These are phyloP conservation scores for Pedinophyceae sp. DNA, from an alignment of 139 green algal genomes.

Conservation along the genomic window DNA sequence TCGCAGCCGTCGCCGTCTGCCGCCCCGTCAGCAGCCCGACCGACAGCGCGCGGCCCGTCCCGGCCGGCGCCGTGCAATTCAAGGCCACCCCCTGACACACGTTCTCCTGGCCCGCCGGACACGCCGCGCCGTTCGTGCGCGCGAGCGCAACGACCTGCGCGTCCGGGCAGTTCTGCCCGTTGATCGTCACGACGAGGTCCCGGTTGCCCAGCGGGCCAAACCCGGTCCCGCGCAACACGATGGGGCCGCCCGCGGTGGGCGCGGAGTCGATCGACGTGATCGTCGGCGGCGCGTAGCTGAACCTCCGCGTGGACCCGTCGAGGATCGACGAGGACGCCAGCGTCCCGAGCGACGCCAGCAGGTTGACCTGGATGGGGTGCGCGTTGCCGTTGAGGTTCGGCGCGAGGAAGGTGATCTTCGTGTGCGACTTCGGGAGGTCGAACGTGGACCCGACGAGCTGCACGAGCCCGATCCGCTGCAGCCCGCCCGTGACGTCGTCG, in stretches of 20 bases:
- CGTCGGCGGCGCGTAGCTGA: constrained; percentile 2
- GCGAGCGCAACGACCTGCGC: not conserved
- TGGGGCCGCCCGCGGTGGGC: constrained; percentile 9
- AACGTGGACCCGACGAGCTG: too few relatives aligned
- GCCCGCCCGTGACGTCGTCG: too few relatives aligned
- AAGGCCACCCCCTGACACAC: too few relatives aligned
- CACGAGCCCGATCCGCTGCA: too few relatives aligned
- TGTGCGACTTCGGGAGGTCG: not conserved
- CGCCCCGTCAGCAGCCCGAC: too few relatives aligned
- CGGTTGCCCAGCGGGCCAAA: constrained; percentile 9
- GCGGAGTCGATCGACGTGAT: constrained; percentile 1
- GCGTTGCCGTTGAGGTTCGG: not conserved
- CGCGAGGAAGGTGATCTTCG: not conserved
- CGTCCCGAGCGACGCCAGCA: not conserved
- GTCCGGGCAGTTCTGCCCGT: not conserved
- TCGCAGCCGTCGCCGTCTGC: not conserved
- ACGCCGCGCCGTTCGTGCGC: too few relatives aligned
- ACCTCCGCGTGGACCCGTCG: not conserved
- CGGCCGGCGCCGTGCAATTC: too few relatives aligned
- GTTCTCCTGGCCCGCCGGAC: too few relatives aligned
- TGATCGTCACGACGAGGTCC: not conserved
- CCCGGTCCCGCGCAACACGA: constrained; percentile 12
- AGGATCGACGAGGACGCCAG: not conserved
- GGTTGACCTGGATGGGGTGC: not conserved
- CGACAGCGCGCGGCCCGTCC: too few relatives aligned